These are phyloP conservation scores for Arachnomyces sp. DNA, from an alignment of 2,329 filamentous ascomycete genomes.

Conservation along the genomic window DNA sequence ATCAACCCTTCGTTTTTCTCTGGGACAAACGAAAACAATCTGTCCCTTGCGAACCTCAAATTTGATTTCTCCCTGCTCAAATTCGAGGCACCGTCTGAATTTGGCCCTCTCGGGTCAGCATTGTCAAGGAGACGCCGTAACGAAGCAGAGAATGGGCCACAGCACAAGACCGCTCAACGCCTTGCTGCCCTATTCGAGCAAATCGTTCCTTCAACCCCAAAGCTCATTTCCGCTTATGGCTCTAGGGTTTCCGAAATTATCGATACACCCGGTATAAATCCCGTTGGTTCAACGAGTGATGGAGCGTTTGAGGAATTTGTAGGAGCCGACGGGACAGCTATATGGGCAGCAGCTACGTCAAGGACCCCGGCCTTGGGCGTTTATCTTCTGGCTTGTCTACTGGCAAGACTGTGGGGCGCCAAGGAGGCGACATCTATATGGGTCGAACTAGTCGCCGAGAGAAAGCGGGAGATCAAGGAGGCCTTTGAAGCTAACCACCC, in stretches of 20 bases:
- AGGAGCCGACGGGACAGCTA: slow-evolving; percentile 14
- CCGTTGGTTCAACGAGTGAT: neutral
- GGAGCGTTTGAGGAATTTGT: slow-evolving; percentile 7
- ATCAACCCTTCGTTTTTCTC: slow-evolving; percentile 3
- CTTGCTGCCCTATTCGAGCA: slow-evolving; percentile 34
- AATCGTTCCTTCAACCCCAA: slow-evolving; percentile 22
- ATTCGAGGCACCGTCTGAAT: slow-evolving; percentile 33
- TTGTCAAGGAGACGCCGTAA: slow-evolving; percentile 23
- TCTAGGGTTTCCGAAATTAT: slow-evolving; percentile 24
- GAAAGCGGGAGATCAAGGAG: neutral
- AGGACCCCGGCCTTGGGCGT: slow-evolving; percentile 19
- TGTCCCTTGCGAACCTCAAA: slow-evolving; percentile 25
- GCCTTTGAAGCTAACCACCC: neutral
- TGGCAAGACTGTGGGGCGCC: slow-evolving; percentile 19
- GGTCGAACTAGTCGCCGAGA: slow-evolving; percentile 20
- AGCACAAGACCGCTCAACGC: slow-evolving; percentile 30
- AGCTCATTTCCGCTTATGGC: slow-evolving; percentile 29
- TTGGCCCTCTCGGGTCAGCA: slow-evolving; percentile 18
- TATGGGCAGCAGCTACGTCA: slow-evolving; percentile 21
- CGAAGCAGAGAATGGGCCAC: slow-evolving; percentile 29
- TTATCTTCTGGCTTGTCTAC: slow-evolving; percentile 28
- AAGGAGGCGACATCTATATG: slow-evolving; percentile 25
- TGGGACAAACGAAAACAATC: slow-evolving; percentile 10
- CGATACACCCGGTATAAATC: neutral
- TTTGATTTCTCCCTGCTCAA: slow-evolving; percentile 38